Evolutionary conservation across 371 early-diverging fungal genomes (phyloP).

Genomic region (Rhizopus stolonifer): DNA sequence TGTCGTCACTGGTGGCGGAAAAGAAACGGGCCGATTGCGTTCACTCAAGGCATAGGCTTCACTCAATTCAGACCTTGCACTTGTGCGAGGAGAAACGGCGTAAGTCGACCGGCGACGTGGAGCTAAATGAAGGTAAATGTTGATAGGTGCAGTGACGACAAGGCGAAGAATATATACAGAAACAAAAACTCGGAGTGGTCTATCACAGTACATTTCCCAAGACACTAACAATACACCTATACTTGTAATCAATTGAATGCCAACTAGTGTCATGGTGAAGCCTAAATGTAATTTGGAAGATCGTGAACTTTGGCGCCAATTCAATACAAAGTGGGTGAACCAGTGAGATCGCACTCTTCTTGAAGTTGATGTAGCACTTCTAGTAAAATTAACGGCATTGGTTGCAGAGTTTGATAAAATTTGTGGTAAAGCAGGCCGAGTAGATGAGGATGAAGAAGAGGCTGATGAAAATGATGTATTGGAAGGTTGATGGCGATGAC

Average conservation of each 20-base stretch:
- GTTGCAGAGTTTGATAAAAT: slow-evolving; percentile 45
- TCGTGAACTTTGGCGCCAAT: slow-evolving; percentile 49
- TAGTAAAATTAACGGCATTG: slow-evolving; percentile 44
- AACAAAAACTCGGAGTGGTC: slow-evolving; percentile 44
- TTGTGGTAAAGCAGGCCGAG: slow-evolving; percentile 47
- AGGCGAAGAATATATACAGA: slow-evolving; percentile 45
- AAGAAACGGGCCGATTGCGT: slow-evolving; percentile 25
- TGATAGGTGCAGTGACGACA: slow-evolving; percentile 38
- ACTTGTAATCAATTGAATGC: slow-evolving; percentile 36
- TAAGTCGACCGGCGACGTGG: slow-evolving; percentile 35
- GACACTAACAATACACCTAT: slow-evolving; percentile 40
- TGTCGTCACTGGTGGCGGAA: slow-evolving; percentile 27
- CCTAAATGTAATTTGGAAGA: slow-evolving; percentile 38
- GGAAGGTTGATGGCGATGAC: slow-evolving; percentile 49
- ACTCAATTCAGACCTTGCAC: slow-evolving; percentile 29
- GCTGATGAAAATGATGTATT: slow-evolving; percentile 41
- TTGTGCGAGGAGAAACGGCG: slow-evolving; percentile 12
- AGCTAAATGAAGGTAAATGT: slow-evolving; percentile 42
- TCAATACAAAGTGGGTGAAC: slow-evolving; percentile 47
- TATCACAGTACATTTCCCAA: slow-evolving; percentile 51
- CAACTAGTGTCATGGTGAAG: slow-evolving; percentile 36
- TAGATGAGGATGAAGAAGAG: slow-evolving; percentile 40
- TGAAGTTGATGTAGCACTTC: slow-evolving; percentile 47
- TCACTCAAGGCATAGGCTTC: slow-evolving; percentile 36
- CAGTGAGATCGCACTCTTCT: slow-evolving; percentile 49